phyloP scores from a whole-genome alignment of 805 yeast species.

The Spathaspora arborariae region DNA sequence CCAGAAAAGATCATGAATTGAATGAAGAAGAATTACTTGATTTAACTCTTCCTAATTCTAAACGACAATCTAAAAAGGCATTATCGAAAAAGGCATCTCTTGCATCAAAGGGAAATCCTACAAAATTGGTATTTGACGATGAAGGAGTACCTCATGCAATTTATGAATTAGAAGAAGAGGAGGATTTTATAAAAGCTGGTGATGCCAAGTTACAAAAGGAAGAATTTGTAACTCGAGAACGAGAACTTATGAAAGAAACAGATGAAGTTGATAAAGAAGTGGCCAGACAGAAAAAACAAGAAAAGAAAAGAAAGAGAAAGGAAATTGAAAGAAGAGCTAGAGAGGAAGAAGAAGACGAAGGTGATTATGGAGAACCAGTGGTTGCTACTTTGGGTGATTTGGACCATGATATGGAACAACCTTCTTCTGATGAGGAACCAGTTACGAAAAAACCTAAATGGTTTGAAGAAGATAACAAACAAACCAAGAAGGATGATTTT shows the following conservation, averaged over 20 bases:
- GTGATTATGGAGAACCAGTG: slow-evolving; percentile 26
- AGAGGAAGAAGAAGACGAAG: slow-evolving; percentile 38
- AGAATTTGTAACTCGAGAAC: slow-evolving; percentile 63
- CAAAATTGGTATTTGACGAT: slow-evolving; percentile 85
- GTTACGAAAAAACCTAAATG: slow-evolving; percentile 44
- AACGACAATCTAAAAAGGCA: slow-evolving; percentile 80
- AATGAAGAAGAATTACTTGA: slow-evolving; percentile 64
- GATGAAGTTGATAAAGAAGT: slow-evolving; percentile 76
- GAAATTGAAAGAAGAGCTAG: slow-evolving; percentile 62
- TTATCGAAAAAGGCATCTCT: slow-evolving; percentile 76
- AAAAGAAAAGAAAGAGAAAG: slow-evolving; percentile 84
- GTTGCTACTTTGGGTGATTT: slow-evolving; percentile 25
- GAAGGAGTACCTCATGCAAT: slow-evolving; percentile 91
- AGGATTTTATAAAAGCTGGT: slow-evolving; percentile 72
- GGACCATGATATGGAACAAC: slow-evolving; percentile 44
- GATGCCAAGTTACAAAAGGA: slow-evolving; percentile 66
- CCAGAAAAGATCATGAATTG: slow-evolving; percentile 71
- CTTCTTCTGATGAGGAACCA: slow-evolving; percentile 28
- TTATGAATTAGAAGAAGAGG: slow-evolving; percentile 88
- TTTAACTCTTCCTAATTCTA: slow-evolving; percentile 64
- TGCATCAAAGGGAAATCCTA: slow-evolving; percentile 60
- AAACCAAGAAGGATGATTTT: slow-evolving; percentile 29
- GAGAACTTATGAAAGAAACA: slow-evolving; percentile 61
- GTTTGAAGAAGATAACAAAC: slow-evolving; percentile 36
- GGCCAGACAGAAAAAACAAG: slow-evolving; percentile 75